Percentiles rank a stretch among this genome's conserved stretches.
phyloP scores from a whole-genome alignment of 2,329 filamentous ascomycete genomes.

The Verticillium albo-atrum region DNA sequence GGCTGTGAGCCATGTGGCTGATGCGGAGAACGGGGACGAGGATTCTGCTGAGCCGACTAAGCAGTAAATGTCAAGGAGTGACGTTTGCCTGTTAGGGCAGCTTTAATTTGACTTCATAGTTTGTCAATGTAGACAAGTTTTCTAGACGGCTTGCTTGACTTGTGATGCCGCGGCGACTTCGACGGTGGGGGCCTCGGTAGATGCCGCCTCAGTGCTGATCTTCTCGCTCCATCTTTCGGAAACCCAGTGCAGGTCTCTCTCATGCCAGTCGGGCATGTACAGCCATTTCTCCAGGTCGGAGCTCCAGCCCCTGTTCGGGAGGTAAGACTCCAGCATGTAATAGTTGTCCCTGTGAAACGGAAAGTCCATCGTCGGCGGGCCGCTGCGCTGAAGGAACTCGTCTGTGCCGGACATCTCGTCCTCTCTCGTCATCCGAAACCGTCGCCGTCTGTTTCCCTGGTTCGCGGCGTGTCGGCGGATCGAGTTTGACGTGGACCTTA shows the following conservation, averaged over 20 bases:
- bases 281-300: slow-evolving; percentile 40
- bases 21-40: background rate
- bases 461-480: slow-evolving; percentile 37
- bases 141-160: background rate
- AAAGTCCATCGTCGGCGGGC: slow-evolving; percentile 46
- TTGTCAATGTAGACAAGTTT: background rate
- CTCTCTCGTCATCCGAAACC: slow-evolving; percentile 22
- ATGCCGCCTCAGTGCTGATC: background rate
- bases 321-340: slow-evolving; percentile 52
- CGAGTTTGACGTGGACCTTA: slow-evolving; percentile 22
- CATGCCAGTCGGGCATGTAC: slow-evolving; percentile 39
- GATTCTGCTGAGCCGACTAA: background rate
- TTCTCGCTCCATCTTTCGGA: background rate
- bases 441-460: slow-evolving; percentile 39
- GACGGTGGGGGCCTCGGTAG: too few relatives aligned
- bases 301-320: slow-evolving; percentile 53
- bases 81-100: background rate
- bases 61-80: background rate
- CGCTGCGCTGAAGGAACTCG: slow-evolving; percentile 43
- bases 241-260: slow-evolving; percentile 25
- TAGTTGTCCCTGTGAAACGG: slow-evolving; percentile 54
- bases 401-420: slow-evolving; percentile 44
- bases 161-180: too few relatives aligned
- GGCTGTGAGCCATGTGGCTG: background rate
- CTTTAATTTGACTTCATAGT: background rate